Base-by-base conservation (phyloP, 1,284 basidiomycete species). In the Puccinia triticina region DNA sequence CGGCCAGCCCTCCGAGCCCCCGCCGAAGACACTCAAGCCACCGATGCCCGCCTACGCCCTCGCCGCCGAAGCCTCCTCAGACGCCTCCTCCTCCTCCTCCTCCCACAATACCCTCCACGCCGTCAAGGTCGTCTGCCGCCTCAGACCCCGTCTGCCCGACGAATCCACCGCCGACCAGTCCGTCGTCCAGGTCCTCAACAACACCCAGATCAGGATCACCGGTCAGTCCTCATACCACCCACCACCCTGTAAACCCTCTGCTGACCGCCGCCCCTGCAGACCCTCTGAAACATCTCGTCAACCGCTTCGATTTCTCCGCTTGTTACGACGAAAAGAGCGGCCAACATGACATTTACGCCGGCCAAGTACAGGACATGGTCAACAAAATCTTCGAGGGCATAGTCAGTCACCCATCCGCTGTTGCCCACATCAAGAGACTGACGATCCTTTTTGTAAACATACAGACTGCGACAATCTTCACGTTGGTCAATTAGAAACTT, bases 81-180 rank as follows among this genome's bases (percentile, higher is more conserved):
- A 43, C 40, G n/a, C n/a, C n/a, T 43, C 40, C 40, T 50, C 48
- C 48, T 50, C 48, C 8, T 50, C 48, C 11, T 61, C 59, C 59
- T 8, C 8, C 18, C 59, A 61, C n/a, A 29, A 57, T 57, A 57
- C 55, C 55, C 55, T 57, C 29, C 59, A 69, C 34, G n/a, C 64
- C 26, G 77, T 80, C 37, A 80, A 72, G 37, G 77, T 80, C 5
- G 67, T 80, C 67, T 80, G 77, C 61, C 77, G 77, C 11, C 77
- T 80, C 34, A 71, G 77, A 46, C 77, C 77, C 18, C 66, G 50
- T 32, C 53, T 80, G 5, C 29, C 43, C 34, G 34, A 37, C 40
- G 67, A 80, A 80, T 55, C 77, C 4, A 18, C 57, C 23, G 29
- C 66, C 23, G 50, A 69, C 53, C 66, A 59, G 59, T 55, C 59